Conservation (phyloP, 1,284 basidiomycete species). For the Trichosporon inkin region DNA sequence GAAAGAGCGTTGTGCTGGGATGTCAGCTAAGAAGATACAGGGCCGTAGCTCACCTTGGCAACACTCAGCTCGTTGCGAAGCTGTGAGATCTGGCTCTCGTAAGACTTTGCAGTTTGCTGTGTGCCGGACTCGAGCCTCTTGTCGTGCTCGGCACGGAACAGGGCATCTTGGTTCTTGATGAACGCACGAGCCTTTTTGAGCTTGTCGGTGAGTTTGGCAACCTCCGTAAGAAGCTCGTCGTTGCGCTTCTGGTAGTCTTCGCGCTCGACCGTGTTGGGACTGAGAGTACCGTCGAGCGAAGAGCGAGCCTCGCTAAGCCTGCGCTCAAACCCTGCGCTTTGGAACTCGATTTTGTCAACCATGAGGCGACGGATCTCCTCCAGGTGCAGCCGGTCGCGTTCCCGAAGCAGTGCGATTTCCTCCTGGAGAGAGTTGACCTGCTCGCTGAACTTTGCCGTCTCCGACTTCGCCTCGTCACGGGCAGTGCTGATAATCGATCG, state of each 20-base stretch:
- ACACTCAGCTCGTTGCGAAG: conserved; percentile 65
- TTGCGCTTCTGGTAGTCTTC: conserved; percentile 72
- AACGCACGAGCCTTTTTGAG: conserved; percentile 81
- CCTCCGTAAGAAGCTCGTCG: conserved; percentile 63
- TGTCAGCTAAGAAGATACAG: neutral
- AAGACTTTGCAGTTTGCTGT: conserved; percentile 49
- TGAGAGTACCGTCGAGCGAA: conserved; percentile 70
- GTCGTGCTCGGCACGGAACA: conserved; percentile 50
- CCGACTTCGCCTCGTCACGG: conserved; percentile 81
- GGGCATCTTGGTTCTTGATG: conserved; percentile 85
- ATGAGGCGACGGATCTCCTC: conserved; percentile 82
- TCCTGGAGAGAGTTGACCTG: conserved; percentile 64
- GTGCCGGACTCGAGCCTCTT: conserved; percentile 20
- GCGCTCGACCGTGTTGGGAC: conserved; percentile 55
- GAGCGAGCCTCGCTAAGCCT: conserved; percentile 65
- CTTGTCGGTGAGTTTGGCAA: conserved; percentile 70
- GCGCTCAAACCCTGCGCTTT: conserved; percentile 78
- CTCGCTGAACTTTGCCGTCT: conserved; percentile 69
- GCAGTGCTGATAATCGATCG: conserved; percentile 43
- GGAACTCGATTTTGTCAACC: conserved; percentile 85
- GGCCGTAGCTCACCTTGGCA: conserved; percentile 55
- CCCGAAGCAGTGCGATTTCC: conserved; percentile 66
- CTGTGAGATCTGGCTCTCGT: conserved; percentile 65
- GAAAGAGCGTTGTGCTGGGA: conserved; percentile 13
- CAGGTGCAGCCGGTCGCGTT: conserved; percentile 85